These are phyloP conservation scores for Sarocladiaceae sp. DNA, from an alignment of 2,329 filamentous ascomycete genomes.

Conservation along the genomic window DNA sequence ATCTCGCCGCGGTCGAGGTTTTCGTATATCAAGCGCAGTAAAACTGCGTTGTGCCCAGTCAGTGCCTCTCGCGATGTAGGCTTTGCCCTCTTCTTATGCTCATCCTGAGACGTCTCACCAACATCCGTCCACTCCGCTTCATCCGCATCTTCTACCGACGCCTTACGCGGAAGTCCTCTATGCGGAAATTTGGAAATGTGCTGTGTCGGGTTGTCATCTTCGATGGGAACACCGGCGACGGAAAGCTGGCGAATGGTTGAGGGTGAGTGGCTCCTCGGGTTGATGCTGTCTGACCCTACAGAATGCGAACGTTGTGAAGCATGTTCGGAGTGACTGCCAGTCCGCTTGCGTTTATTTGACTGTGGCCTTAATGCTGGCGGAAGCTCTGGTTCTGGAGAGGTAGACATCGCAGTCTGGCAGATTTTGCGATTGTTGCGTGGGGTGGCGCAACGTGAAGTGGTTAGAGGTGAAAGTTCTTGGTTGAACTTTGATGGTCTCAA, in stretches of 20 bases:
- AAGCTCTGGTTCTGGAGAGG: background rate
- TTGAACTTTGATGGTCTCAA: background rate
- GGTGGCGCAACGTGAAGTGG: background rate
- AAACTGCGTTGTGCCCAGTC: conserved; percentile 52
- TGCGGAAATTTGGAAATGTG: conserved; percentile 47
- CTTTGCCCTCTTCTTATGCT: conserved; percentile 12
- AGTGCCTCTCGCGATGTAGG: background rate
- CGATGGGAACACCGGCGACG: conserved; percentile 46
- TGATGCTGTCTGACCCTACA: conserved; percentile 27
- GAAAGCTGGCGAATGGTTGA: conserved; percentile 48
- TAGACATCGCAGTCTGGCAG: background rate
- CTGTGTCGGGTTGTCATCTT: conserved; percentile 39
- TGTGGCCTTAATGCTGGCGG: conserved; percentile 2
- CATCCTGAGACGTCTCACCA: conserved; percentile 61
- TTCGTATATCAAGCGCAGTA: conserved; percentile 67
- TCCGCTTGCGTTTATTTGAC: conserved; percentile 4
- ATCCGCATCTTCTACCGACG: conserved; percentile 44
- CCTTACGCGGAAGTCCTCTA: conserved; percentile 21
- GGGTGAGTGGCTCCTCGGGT: conserved; percentile 51
- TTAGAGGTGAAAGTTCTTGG: background rate
- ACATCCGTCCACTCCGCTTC: conserved; percentile 55
- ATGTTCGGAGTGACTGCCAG: background rate
- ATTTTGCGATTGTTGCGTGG: background rate
- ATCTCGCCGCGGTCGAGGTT: conserved; percentile 70
- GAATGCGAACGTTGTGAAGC: background rate